Percentiles rank a stretch among this genome's conserved stretches.
Conservation (phyloP, 2,329 filamentous ascomycete genomes). For the Colletotrichum lentis region DNA sequence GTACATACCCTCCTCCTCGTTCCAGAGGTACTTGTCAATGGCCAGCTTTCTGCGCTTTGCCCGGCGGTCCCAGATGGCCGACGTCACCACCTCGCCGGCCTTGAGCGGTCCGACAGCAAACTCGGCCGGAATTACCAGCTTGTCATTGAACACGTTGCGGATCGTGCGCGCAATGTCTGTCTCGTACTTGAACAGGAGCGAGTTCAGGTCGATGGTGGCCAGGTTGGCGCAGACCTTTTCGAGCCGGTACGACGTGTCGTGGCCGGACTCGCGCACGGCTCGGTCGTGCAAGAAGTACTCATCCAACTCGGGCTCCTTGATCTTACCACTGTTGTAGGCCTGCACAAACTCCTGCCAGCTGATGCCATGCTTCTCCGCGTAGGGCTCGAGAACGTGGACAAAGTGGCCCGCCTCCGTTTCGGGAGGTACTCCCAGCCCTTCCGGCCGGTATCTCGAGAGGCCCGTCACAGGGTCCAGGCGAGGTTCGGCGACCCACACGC, state of each 20-base stretch:
- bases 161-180: constrained; percentile 90
- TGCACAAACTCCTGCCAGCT: constrained; percentile 83
- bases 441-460: constrained; percentile 83
- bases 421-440: constrained; percentile 85
- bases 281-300: constrained; percentile 96
- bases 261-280: constrained; percentile 93
- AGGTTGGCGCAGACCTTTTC: constrained; percentile 88
- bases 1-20: constrained; percentile 91
- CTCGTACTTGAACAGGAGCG: constrained; percentile 95
- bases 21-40: constrained; percentile 95
- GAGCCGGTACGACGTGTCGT: constrained; percentile 94
- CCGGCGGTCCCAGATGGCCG: constrained; percentile 88
- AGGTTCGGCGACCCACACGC: constrained; percentile 83
- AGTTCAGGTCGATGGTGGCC: constrained; percentile 94
- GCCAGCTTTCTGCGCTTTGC: constrained; percentile 82
- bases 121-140: constrained; percentile 80
- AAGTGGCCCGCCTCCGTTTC: constrained; percentile 92
- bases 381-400: constrained; percentile 81
- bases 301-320: constrained; percentile 88
- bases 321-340: constrained; percentile 81
- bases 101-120: constrained; percentile 76
- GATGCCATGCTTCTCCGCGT: constrained; percentile 84
- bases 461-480: constrained; percentile 80
- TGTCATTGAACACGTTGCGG: constrained; percentile 83
- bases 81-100: constrained; percentile 78